Percentiles rank a stretch among this genome's conserved stretches.
Evolutionary conservation across 2,329 filamentous ascomycete genomes (phyloP).

Genomic region (Aspergillus sp.): DNA sequence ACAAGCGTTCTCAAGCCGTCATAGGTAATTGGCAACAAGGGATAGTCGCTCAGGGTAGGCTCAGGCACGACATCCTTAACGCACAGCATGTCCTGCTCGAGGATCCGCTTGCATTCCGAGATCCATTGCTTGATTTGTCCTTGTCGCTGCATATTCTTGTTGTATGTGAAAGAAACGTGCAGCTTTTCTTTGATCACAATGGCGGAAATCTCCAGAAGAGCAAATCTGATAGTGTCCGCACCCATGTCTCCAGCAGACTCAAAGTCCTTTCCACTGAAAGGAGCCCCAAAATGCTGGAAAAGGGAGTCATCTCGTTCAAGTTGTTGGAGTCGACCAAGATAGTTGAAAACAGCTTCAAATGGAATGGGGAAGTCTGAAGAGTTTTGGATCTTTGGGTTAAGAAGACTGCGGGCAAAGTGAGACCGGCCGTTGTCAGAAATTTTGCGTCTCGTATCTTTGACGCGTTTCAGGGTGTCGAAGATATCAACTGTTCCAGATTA

Average conservation of each 20-base stretch:
- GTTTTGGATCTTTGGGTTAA: constrained; percentile 22
- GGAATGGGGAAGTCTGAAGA: constrained; percentile 5
- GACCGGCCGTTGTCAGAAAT: constrained; percentile 32
- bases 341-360: constrained; percentile 13
- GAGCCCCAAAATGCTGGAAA: not conserved
- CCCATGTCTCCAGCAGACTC: constrained; percentile 2
- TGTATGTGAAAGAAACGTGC: constrained; percentile 39
- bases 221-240: not conserved
- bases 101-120: constrained; percentile 2
- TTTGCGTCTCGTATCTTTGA: constrained; percentile 33
- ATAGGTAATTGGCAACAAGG: not conserved
- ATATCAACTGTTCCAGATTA: not conserved
- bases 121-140: constrained; percentile 8
- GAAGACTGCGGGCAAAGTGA: constrained; percentile 35
- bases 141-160: constrained; percentile 6
- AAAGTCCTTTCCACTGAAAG: not conserved
- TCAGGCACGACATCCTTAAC: not conserved
- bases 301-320: constrained; percentile 2
- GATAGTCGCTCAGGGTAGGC: constrained; percentile 12
- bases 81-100: not conserved
- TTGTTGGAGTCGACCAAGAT: constrained; percentile 9
- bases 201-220: constrained; percentile 49
- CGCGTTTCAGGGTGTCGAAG: constrained; percentile 7
- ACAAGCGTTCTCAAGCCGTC: constrained; percentile 18
- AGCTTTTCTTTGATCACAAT: constrained; percentile 44